These are phyloP conservation scores for Scedosporium apiospermum DNA, from an alignment of 2,329 filamentous ascomycete genomes.

Conservation along the genomic window DNA sequence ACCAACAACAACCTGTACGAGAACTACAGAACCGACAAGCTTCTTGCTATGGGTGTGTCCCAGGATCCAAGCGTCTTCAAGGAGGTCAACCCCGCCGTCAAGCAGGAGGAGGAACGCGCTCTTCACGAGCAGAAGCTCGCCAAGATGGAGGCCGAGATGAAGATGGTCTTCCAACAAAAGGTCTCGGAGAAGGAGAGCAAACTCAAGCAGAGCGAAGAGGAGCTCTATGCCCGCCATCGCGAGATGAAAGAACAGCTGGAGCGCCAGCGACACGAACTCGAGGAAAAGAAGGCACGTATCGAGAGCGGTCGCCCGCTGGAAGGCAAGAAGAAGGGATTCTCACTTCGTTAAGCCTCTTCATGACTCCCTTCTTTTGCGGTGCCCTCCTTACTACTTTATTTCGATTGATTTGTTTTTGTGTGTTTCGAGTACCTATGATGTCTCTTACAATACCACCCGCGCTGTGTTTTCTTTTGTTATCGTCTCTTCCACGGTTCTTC, in stretches of 20 bases:
- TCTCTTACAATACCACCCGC: constrained; percentile 48
- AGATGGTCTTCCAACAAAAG: constrained; percentile 99
- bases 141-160: constrained; percentile 99
- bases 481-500: constrained; percentile 25
- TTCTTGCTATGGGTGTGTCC: constrained; percentile 94
- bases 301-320: constrained; percentile 93
- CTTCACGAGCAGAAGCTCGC: constrained; percentile 99
- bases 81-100: constrained; percentile 99
- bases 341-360: constrained; percentile 64
- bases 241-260: constrained; percentile 99
- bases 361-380: constrained; percentile 10
- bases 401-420: constrained; percentile 37
- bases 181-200: constrained; percentile 99
- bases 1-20: constrained; percentile 99
- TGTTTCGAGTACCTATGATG: constrained; percentile 49
- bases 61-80: constrained; percentile 99
- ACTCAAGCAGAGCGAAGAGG: constrained; percentile 97
- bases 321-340: constrained; percentile 98
- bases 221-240: constrained; percentile 92
- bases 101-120: constrained; percentile 97
- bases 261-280: constrained; percentile 84
- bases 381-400: constrained; percentile 10
- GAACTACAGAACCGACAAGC: constrained; percentile 99
- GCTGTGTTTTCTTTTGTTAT: constrained; percentile 40
- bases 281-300: constrained; percentile 95